Percentiles rank a stretch among this genome's conserved stretches.
These are phyloP conservation scores for Xylaria arbuscula DNA, from an alignment of 2,329 filamentous ascomycete genomes.

Conservation along the genomic window DNA sequence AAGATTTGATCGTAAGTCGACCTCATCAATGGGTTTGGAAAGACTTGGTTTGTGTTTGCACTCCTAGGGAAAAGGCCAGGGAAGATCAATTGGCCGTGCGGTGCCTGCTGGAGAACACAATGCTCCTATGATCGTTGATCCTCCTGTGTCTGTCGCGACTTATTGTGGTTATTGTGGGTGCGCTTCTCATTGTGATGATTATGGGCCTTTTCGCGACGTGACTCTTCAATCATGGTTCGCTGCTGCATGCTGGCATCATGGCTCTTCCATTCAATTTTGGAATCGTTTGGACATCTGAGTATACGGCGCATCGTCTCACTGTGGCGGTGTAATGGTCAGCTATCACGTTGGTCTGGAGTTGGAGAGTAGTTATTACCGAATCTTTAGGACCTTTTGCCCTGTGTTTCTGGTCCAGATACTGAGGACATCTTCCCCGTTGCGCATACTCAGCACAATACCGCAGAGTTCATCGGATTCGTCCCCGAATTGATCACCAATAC, in stretches of 20 bases:
- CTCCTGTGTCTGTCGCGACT: constrained; percentile 47
- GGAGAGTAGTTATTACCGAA: constrained; percentile 73
- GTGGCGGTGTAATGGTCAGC: constrained; percentile 35
- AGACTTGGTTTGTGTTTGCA: background rate
- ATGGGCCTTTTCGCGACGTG: constrained; percentile 83
- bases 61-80: constrained; percentile 2
- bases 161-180: constrained; percentile 49
- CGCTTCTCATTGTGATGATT: constrained; percentile 53
- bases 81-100: background rate
- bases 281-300: constrained; percentile 86
- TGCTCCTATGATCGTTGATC: constrained; percentile 47
- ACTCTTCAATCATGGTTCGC: constrained; percentile 88
- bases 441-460: constrained; percentile 91
- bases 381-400: constrained; percentile 93
- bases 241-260: constrained; percentile 97
- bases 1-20: constrained; percentile 7
- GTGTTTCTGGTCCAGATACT: constrained; percentile 98
- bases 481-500: constrained; percentile 92
- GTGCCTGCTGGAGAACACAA: constrained; percentile 7
- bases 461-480: constrained; percentile 95
- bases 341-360: constrained; percentile 7
- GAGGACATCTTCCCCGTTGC: constrained; percentile 95
- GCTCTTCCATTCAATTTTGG: constrained; percentile 92
- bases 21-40: background rate
- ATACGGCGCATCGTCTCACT: constrained; percentile 95